These are phyloP conservation scores for Thermomucor indicae-seudaticae DNA, from an alignment of 371 early-diverging fungal genomes.

Conservation along the genomic window DNA sequence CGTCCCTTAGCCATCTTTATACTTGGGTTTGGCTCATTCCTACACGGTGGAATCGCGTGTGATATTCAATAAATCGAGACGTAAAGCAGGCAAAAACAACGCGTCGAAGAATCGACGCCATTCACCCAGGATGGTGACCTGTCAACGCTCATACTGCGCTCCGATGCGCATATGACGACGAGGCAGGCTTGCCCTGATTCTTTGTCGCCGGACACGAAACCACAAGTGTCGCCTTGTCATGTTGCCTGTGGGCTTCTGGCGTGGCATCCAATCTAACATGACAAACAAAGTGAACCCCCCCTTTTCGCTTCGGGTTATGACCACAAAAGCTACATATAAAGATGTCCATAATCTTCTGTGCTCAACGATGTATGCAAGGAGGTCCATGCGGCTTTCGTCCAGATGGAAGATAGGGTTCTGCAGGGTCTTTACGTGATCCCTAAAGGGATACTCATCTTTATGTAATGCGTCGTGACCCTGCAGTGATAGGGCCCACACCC, in stretches of 20 bases:
- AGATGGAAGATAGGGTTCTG: conserved; percentile 37
- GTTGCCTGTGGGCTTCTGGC: conserved; percentile 55
- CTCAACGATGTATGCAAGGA: conserved; percentile 53
- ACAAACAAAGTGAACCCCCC: conserved; percentile 33
- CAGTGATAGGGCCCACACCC: conserved; percentile 65
- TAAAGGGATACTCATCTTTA: conserved; percentile 45
- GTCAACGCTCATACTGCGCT: too few relatives aligned
- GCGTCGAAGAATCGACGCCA: too few relatives aligned
- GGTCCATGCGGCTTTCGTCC: conserved; percentile 40
- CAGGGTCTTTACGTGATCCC: conserved; percentile 45
- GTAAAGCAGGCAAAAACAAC: too few relatives aligned
- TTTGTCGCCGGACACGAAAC: conserved; percentile 41
- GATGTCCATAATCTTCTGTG: conserved; percentile 37
- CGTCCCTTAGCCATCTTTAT: conserved; percentile 20
- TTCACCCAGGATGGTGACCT: too few relatives aligned
- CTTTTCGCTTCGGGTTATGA: conserved; percentile 6
- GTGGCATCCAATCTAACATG: conserved; percentile 38
- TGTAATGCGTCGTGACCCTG: conserved; percentile 37
- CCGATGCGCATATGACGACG: too few relatives aligned
- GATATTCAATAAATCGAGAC: too few relatives aligned
- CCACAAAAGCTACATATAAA: conserved; percentile 35
- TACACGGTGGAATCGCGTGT: too few relatives aligned
- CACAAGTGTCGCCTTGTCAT: conserved; percentile 48
- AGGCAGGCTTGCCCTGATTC: too few relatives aligned
- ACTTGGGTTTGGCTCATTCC: too few relatives aligned